These are phyloP conservation scores for Mycena kentingensis DNA, from an alignment of 768 basidiomycete genomes.

Conservation along the genomic window DNA sequence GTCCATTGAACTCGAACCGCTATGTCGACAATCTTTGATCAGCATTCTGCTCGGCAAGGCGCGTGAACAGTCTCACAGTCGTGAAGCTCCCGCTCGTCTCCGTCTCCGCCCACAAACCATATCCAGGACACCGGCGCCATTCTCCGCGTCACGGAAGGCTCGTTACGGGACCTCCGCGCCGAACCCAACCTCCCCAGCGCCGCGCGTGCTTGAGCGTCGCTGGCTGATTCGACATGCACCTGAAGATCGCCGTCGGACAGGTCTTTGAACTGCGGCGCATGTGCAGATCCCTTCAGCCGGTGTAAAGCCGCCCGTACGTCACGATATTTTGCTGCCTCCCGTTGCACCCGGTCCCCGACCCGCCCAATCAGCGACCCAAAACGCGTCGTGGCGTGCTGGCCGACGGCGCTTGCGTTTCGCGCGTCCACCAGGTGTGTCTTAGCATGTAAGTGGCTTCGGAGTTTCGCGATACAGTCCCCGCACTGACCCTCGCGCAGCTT, in stretches of 20 bases:
- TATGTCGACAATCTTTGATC: too few relatives aligned
- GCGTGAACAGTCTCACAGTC: too few relatives aligned
- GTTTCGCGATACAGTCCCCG: background rate
- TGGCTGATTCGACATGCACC: background rate
- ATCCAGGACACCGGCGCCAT: background rate
- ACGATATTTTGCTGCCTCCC: constrained; percentile 1
- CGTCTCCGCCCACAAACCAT: background rate
- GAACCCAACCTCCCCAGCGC: background rate
- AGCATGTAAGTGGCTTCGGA: constrained; percentile 7
- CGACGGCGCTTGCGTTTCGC: background rate
- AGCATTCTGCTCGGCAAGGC: too few relatives aligned
- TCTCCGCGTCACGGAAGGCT: background rate
- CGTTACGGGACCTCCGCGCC: background rate
- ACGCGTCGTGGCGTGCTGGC: background rate
- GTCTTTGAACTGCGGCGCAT: constrained; percentile 5
- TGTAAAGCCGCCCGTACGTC: background rate
- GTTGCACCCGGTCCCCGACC: constrained; percentile 3
- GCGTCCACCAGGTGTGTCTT: constrained; percentile 3
- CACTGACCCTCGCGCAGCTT: constrained; percentile 4
- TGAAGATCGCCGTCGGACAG: background rate
- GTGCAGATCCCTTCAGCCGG: background rate
- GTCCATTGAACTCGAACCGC: constrained; percentile 31
- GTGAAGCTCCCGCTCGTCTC: background rate
- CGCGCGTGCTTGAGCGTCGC: background rate
- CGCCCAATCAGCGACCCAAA: constrained; percentile 5